Evolutionary conservation across 768 basidiomycete genomes (phyloP), one percentile per base, ranked within the genome.

Genomic region (Phaeotremella fagi): DNA sequence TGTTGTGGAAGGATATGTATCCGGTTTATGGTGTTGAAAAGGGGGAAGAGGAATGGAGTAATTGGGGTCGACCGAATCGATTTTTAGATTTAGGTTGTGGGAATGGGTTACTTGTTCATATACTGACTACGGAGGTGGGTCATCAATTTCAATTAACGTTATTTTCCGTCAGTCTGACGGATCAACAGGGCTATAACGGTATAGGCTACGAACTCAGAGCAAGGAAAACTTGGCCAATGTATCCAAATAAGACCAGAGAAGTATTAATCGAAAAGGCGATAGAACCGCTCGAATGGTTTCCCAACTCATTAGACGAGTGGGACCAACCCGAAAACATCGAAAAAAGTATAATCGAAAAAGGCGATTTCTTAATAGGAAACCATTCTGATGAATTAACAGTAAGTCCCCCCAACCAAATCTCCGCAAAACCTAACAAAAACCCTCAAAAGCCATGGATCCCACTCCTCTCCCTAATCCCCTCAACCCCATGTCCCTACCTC

Each of bases 81-180:
- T 98, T 95, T 62, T 70, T 92, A 35, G 94, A 98, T 70, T 78
- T 95, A 7, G 94, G 94, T 80, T 90, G 66, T 48, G 94, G 94
- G 0, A 97, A 97, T 60, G 94, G 90, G 1, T 80, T 98, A 2
- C 79, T 98, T 26, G 88, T 88, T 0, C 90, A 95, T 64, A 90
- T 95, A 38, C 81, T 95, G 1, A 72, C 79, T 18, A 75, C 83
- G 3, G 90, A 92, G 76, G 72, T 74, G 20, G 38, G 60, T 54
- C 26, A 24, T 16, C 0, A n/a, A 18, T 24, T 38, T 4, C 22
- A 23, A 22, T 28, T 14, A 1, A 42, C 22, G 6, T 45, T 47
- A 53, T 24, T 11, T 22, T 37, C 36, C 23, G 38, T 48, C 33
- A n/a, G n/a, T n/a, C 25, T 28, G 37, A 9, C n/a, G 47, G 35